Evolutionary conservation across 148 eudicot species (phyloP).

Genomic region (Heliamphora exappendiculata): DNA sequence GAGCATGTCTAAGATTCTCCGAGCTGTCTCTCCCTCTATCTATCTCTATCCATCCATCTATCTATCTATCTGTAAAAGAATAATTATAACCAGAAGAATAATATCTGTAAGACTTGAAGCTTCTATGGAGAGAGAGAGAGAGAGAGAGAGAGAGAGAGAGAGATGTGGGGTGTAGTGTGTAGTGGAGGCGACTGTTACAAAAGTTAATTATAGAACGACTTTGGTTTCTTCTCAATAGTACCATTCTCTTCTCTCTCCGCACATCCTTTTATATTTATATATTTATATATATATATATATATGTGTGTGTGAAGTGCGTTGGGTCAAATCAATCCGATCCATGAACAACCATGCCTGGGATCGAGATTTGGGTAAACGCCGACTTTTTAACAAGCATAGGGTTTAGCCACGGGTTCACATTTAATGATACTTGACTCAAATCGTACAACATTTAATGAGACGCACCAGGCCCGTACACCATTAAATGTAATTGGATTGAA

Average conservation of each 20-base stretch:
- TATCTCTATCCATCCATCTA: conserved; percentile 20
- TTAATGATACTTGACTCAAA: too few relatives aligned
- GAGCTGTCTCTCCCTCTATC: not conserved
- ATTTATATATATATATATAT: too few relatives aligned
- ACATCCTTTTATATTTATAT: not conserved
- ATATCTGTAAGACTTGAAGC: conserved; percentile 4
- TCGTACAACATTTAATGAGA: too few relatives aligned
- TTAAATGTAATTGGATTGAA: too few relatives aligned
- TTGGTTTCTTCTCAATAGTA: conserved; percentile 8
- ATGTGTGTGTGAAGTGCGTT: too few relatives aligned
- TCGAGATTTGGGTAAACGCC: too few relatives aligned
- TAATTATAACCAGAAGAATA: not conserved
- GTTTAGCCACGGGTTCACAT: too few relatives aligned
- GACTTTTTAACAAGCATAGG: too few relatives aligned
- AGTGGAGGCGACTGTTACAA: not conserved
- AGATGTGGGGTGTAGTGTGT: conserved; percentile 11
- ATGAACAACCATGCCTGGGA: too few relatives aligned
- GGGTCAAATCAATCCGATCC: too few relatives aligned
- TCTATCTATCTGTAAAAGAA: conserved; percentile 29
- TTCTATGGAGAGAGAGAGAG: conserved; percentile 8
- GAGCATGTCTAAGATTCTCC: conserved; percentile 40
- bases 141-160: conserved; percentile 13
- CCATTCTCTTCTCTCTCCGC: not conserved
- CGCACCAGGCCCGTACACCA: too few relatives aligned
- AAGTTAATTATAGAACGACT: not conserved